These are phyloP conservation scores for Fusarium papillatum DNA, from an alignment of 2,329 filamentous ascomycete species.

Conservation along the genomic window DNA sequence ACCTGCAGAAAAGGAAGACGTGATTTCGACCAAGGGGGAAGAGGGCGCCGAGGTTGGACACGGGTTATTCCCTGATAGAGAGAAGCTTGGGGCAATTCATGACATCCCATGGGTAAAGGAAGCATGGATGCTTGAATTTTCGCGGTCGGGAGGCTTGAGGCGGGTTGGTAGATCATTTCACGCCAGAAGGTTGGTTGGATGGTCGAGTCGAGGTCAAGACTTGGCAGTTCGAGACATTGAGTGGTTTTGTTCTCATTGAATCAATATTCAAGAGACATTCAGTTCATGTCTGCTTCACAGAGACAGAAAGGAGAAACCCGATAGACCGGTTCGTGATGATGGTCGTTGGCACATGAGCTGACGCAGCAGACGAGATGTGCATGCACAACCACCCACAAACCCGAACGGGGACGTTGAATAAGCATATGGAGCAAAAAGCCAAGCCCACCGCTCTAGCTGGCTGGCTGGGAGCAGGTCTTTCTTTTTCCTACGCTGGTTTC, in stretches of 20 bases:
- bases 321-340: background rate
- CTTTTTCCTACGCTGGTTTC: slow-evolving; percentile 30
- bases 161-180: background rate
- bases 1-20: slow-evolving; percentile 10
- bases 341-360: background rate
- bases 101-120: background rate
- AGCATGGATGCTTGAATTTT: slow-evolving; percentile 1
- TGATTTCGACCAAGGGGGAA: background rate
- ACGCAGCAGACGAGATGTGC: background rate
- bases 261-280: background rate
- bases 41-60: background rate
- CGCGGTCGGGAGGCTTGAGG: slow-evolving; percentile 11
- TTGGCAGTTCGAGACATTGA: background rate
- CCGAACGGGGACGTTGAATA: background rate
- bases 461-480: background rate
- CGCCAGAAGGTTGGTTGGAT: background rate
- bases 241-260: background rate
- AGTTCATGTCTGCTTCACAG: background rate
- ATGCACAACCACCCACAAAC: background rate
- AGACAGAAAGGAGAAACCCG: background rate
- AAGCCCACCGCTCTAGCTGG: slow-evolving; percentile 6
- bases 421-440: background rate
- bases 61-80: background rate
- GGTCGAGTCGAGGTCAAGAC: background rate
- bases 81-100: slow-evolving; percentile 19